These are phyloP conservation scores for Magnolia officinalis DNA, from an alignment of 164 flowering plant species.

Conservation along the genomic window DNA sequence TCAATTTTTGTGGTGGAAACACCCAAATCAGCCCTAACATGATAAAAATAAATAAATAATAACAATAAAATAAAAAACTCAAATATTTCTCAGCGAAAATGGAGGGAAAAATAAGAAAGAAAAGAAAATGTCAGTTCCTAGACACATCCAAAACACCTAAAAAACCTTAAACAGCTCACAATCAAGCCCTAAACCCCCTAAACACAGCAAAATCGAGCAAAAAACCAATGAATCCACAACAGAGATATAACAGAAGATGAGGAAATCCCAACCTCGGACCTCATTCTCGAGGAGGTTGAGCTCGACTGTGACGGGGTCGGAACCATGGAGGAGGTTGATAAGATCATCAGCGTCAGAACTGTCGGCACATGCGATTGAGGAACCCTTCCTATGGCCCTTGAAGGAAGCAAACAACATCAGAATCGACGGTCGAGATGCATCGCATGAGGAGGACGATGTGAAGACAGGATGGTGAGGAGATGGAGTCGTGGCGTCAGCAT, in stretches of 20 bases:
- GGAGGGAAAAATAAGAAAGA: too few relatives aligned
- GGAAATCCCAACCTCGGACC: conserved; percentile 36
- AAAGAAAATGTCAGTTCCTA: too few relatives aligned
- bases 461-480: background rate
- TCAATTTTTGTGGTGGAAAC: too few relatives aligned
- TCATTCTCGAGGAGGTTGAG: conserved; percentile 65
- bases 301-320: conserved; percentile 60
- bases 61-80: too few relatives aligned
- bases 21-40: too few relatives aligned
- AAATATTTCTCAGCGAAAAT: too few relatives aligned
- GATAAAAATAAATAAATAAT: too few relatives aligned
- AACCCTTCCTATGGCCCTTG: conserved; percentile 26
- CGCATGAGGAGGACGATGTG: background rate
- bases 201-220: background rate
- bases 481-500: conserved; percentile 11
- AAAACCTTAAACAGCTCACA: too few relatives aligned
- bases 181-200: background rate
- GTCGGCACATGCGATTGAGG: conserved; percentile 18
- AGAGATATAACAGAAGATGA: too few relatives aligned
- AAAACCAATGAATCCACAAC: too few relatives aligned
- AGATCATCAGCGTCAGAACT: conserved; percentile 45
- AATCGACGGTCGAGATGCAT: conserved; percentile 10
- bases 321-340: conserved; percentile 52
- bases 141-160: background rate
- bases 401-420: conserved; percentile 31